phyloP scores from a whole-genome alignment of 202 grass and related monocot genomes.

The Setaria viridis region DNA sequence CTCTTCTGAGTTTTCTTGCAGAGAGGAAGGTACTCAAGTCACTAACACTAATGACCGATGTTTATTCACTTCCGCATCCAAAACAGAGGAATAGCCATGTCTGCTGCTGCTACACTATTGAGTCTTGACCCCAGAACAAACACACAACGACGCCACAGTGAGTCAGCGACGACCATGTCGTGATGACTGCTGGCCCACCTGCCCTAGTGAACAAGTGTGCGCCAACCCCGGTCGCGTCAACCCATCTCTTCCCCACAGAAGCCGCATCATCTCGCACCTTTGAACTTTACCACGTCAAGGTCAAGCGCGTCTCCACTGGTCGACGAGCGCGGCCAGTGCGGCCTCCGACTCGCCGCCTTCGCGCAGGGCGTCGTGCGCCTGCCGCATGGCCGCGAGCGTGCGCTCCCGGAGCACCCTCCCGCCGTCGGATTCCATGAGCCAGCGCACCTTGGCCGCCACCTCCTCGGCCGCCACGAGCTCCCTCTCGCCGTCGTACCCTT shows the following conservation, averaged over 20 bases:
- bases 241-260: neutral
- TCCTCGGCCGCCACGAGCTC: slow-evolving; percentile 48
- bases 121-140: too few species aligned
- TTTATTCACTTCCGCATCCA: too few species aligned
- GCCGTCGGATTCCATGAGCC: slow-evolving; percentile 65
- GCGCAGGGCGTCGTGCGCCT: slow-evolving; percentile 43
- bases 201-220: neutral
- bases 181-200: too few species aligned
- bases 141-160: too few species aligned
- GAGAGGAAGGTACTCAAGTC: too few species aligned
- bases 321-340: slow-evolving; percentile 38
- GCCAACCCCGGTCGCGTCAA: neutral
- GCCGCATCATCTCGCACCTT: neutral
- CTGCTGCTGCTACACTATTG: too few species aligned
- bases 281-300: neutral
- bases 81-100: too few species aligned
- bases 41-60: too few species aligned
- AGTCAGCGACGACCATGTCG: too few species aligned
- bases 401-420: slow-evolving; percentile 55
- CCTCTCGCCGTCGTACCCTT: slow-evolving; percentile 50
- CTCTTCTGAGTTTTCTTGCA: too few species aligned
- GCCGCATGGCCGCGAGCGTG: slow-evolving; percentile 40
- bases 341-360: slow-evolving; percentile 60
- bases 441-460: slow-evolving; percentile 61
- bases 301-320: slow-evolving; percentile 28